phyloP scores from a whole-genome alignment of 305 asterid species.

The Fraxinus dipetala region DNA sequence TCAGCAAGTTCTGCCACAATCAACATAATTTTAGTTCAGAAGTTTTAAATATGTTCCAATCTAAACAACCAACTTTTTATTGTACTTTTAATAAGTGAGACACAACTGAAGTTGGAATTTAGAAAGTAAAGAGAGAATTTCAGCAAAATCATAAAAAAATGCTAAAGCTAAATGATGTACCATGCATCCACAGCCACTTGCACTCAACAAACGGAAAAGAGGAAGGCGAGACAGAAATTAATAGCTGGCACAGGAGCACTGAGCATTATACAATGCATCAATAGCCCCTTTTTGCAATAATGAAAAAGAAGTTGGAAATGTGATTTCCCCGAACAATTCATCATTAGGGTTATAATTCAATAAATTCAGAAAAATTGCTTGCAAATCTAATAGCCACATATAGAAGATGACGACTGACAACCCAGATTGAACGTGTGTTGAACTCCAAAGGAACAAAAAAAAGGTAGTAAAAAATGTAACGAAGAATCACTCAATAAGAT shows the following conservation, averaged over 20 bases:
- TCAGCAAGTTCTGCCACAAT: neutral
- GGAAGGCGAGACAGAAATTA: neutral
- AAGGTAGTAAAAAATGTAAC: neutral
- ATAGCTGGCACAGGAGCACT: neutral
- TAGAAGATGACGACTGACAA: neutral
- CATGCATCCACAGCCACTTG: neutral
- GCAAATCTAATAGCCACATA: neutral
- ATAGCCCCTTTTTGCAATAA: neutral
- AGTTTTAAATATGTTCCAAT: neutral
- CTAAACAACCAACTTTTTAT: neutral
- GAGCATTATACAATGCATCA: neutral
- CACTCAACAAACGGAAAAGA: neutral
- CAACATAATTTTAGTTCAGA: neutral
- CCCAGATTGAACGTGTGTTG: neutral
- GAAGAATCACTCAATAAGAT: neutral
- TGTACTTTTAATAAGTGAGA: neutral
- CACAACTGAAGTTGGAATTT: neutral
- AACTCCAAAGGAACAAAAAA: neutral
- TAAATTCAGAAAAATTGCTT: neutral
- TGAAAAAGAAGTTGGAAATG: neutral
- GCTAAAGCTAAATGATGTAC: neutral
- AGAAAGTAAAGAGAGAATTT: neutral
- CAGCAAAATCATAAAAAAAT: neutral
- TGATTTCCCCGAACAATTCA: neutral
- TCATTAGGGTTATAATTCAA: neutral